These are phyloP conservation scores for Pseudogymnoascus sp. DNA, from an alignment of 2,329 filamentous ascomycete genomes.

Conservation along the genomic window DNA sequence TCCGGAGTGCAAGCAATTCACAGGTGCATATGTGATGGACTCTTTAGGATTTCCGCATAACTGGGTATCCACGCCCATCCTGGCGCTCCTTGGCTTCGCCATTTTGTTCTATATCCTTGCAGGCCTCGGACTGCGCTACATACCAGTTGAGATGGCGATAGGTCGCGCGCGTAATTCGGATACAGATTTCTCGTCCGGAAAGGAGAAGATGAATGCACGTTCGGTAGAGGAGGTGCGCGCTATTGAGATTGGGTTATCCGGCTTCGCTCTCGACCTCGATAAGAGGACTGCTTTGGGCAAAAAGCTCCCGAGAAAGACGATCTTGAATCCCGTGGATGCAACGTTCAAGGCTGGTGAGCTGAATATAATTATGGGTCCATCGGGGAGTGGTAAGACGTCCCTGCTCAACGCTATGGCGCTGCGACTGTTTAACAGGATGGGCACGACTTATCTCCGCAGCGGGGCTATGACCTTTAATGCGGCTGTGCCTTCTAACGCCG, in stretches of 20 bases:
- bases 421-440: conserved; percentile 52
- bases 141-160: conserved; percentile 61
- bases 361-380: conserved; percentile 75
- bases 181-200: conserved; percentile 57
- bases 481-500: conserved; percentile 56
- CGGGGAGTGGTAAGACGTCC: conserved; percentile 68
- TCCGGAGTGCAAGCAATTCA: conserved; percentile 60
- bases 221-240: conserved; percentile 47
- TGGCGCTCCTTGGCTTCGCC: conserved; percentile 53
- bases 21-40: conserved; percentile 59
- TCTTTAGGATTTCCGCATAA: conserved; percentile 58
- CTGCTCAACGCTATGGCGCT: conserved; percentile 65
- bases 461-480: conserved; percentile 65
- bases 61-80: conserved; percentile 60
- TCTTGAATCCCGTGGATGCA: conserved; percentile 58
- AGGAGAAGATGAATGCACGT: conserved; percentile 56
- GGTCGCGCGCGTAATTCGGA: conserved; percentile 50
- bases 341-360: conserved; percentile 60
- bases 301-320: conserved; percentile 46
- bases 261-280: conserved; percentile 55
- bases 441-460: conserved; percentile 51
- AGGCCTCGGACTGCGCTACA: conserved; percentile 52
- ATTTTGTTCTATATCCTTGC: conserved; percentile 55
- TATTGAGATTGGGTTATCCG: conserved; percentile 56
- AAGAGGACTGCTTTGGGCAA: conserved; percentile 48